A percentile compares a stretch with the other conserved stretches of the same genome.
Conservation (phyloP, 495 filamentous ascomycete species). For the Aspergillus egyptiacus region DNA sequence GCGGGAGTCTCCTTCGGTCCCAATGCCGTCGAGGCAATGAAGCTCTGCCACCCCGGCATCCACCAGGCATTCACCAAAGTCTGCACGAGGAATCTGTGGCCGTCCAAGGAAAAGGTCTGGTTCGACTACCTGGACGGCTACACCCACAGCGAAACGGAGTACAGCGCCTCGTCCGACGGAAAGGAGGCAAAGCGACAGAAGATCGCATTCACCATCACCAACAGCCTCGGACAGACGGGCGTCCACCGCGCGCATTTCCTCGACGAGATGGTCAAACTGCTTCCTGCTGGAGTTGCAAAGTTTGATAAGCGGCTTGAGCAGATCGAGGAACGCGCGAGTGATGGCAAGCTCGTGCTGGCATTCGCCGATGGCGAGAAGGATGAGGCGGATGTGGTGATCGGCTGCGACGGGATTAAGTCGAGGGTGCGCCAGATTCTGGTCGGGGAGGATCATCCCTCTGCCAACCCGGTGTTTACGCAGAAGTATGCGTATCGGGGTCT, state of each 20-base stretch:
- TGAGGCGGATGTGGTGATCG: slow-evolving; percentile 43
- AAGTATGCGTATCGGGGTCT: slow-evolving; percentile 49
- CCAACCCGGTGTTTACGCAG: slow-evolving; percentile 38
- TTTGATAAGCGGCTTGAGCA: slow-evolving; percentile 38
- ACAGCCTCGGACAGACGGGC: slow-evolving; percentile 25
- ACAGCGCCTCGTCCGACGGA: background rate
- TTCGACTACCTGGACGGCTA: slow-evolving; percentile 27
- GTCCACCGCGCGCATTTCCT: slow-evolving; percentile 49
- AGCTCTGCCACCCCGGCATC: slow-evolving; percentile 43
- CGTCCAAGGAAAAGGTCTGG: slow-evolving; percentile 27
- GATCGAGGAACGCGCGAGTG: slow-evolving; percentile 19
- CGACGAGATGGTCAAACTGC: slow-evolving; percentile 40
- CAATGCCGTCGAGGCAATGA: slow-evolving; percentile 54
- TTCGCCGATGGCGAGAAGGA: slow-evolving; percentile 30
- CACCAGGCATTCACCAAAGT: slow-evolving; percentile 34
- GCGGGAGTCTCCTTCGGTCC: slow-evolving; percentile 57
- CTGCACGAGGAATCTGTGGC: slow-evolving; percentile 34
- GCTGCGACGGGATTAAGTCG: slow-evolving; percentile 57
- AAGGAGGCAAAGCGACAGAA: slow-evolving; percentile 10
- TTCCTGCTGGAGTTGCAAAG: slow-evolving; percentile 36
- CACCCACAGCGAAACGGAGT: slow-evolving; percentile 5
- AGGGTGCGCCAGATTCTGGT: slow-evolving; percentile 37
- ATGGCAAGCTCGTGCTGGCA: slow-evolving; percentile 22
- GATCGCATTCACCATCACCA: slow-evolving; percentile 24
- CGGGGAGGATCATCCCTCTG: slow-evolving; percentile 31